Percentiles rank a stretch among this genome's conserved stretches.
These are phyloP conservation scores for Trichoderma atroviride DNA, from an alignment of 2,329 filamentous ascomycete species.

Conservation along the genomic window DNA sequence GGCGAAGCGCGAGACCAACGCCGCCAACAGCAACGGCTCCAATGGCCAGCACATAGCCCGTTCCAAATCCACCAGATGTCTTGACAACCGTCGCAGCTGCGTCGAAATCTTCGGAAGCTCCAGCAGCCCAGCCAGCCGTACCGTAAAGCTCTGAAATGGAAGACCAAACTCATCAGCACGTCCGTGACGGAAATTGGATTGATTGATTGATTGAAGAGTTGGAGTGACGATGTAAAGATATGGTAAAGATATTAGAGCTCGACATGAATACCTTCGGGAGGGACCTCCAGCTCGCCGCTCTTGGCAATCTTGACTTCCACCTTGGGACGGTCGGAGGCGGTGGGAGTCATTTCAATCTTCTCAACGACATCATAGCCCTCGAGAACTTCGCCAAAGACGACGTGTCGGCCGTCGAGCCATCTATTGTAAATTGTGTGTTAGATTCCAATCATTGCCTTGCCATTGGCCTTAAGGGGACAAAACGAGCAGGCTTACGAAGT, in stretches of 20 bases:
- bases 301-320: constrained; percentile 75
- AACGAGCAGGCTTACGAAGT: constrained; percentile 61
- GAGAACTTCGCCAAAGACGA: constrained; percentile 86
- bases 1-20: constrained; percentile 47
- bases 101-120: neutral
- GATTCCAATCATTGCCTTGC: constrained; percentile 21
- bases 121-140: constrained; percentile 31
- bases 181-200: constrained; percentile 33
- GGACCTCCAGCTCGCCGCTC: constrained; percentile 81
- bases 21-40: constrained; percentile 51
- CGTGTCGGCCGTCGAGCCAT: constrained; percentile 83
- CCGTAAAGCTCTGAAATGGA: constrained; percentile 37
- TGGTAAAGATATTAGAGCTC: constrained; percentile 65
- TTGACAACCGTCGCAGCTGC: constrained; percentile 27
- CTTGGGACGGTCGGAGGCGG: constrained; percentile 67
- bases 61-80: constrained; percentile 38
- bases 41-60: constrained; percentile 56
- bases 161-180: constrained; percentile 42
- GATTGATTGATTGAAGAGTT: constrained; percentile 16
- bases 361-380: constrained; percentile 82
- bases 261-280: constrained; percentile 89
- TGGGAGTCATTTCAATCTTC: constrained; percentile 74
- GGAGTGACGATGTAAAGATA: constrained; percentile 30
- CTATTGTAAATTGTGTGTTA: constrained; percentile 41
- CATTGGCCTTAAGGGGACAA: neutral